These are phyloP conservation scores for Aschersonia sp. DNA, from an alignment of 2,329 filamentous ascomycete genomes.

Conservation along the genomic window DNA sequence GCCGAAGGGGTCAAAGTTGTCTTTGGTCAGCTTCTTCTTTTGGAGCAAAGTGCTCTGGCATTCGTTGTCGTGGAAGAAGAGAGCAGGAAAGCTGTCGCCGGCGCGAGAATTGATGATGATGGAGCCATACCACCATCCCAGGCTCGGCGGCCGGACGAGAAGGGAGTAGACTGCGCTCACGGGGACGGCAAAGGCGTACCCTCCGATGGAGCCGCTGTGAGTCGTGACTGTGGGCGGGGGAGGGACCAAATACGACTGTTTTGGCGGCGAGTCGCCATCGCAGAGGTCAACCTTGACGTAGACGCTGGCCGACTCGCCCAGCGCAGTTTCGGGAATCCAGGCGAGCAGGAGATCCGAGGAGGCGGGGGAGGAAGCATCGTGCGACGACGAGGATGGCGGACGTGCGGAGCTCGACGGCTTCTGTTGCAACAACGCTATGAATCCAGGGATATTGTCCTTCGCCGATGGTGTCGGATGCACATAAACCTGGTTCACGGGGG, in stretches of 20 bases:
- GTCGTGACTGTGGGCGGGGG: constrained; percentile 75
- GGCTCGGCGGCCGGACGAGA: constrained; percentile 74
- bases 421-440: constrained; percentile 85
- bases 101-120: constrained; percentile 82
- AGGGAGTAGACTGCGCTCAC: constrained; percentile 83
- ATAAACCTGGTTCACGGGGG: constrained; percentile 52
- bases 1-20: constrained; percentile 83
- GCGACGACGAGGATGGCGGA: constrained; percentile 15
- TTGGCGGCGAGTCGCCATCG: constrained; percentile 66
- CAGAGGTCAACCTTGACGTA: constrained; percentile 93
- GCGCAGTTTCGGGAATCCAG: constrained; percentile 80
- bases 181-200: constrained; percentile 84
- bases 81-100: constrained; percentile 83
- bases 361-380: constrained; percentile 26
- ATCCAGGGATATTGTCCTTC: constrained; percentile 92
- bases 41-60: constrained; percentile 92
- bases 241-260: constrained; percentile 80
- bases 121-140: constrained; percentile 98
- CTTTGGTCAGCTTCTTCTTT: constrained; percentile 70
- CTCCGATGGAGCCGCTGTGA: constrained; percentile 54
- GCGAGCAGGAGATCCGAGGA: constrained; percentile 71
- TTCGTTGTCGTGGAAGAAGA: constrained; percentile 97
- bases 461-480: constrained; percentile 85
- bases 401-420: constrained; percentile 39
- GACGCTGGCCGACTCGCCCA: constrained; percentile 73